Base-by-base conservation (phyloP, 2,329 filamentous ascomycete species). In the Mollisiaceae sp. region DNA sequence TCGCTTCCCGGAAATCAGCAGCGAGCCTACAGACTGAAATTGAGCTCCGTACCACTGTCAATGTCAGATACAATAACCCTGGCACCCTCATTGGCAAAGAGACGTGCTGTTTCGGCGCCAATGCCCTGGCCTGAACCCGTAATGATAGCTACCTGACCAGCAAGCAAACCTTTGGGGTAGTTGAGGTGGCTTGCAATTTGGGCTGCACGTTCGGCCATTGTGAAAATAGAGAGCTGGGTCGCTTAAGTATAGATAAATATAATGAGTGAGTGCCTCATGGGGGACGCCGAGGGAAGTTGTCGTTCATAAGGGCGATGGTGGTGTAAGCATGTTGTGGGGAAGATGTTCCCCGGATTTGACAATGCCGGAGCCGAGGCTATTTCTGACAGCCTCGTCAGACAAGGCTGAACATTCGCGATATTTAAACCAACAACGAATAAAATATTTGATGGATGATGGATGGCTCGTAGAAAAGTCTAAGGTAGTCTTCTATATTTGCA, bases 51-150 rank as follows among this genome's bases (percentile, higher is more conserved):
- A 91, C 89, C 80, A 41, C 79, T 86, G 78, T 97, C 93, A 67
- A 97, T 92, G 79, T 97, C 93, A 27, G 91, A 89, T 55, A 97
- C 83, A 12, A 97, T 82, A 0, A 97, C 92, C 76, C 90, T 93
- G 18, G 93, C 92, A 27, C 93, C 93, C 78, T 97, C 92, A 66
- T 93, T 94, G 14, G 92, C 92, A 74, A 97, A 96, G 2, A 96
- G 80, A 11, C 89, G 84, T 8, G 93, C 93, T 38, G 90, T 85
- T 79, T 97, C 93, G 35, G 92, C 93, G 27, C 93, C 93, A 76
- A 97, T 97, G 66, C 93, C 93, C 77, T 96, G 92, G 9, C 91
- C 92, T 20, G 89, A 88, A 54, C 93, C 92, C 2, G 93, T 97
- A 77, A 97, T 90, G 77, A 97, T 96, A 74, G 93, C 93, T 18